Percentiles rank a stretch among this genome's conserved stretches.
phyloP scores from a whole-genome alignment of 2,329 filamentous ascomycete species.

The Huntiella abstrusa region DNA sequence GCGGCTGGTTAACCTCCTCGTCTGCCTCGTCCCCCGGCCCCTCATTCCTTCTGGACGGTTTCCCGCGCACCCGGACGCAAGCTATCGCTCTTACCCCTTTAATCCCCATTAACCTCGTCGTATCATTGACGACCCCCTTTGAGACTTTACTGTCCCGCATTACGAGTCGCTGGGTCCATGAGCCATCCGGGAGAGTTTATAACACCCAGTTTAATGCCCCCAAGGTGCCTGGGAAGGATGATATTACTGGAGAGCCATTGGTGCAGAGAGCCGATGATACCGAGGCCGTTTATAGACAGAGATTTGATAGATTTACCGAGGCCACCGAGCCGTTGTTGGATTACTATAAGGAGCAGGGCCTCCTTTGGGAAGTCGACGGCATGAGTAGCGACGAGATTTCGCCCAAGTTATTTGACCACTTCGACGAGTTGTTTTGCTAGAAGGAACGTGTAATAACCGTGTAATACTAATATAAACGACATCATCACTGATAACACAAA shows the following conservation, averaged over 20 bases:
- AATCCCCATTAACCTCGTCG: conserved; percentile 86
- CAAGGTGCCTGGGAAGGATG: conserved; percentile 61
- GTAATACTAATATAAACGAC: background rate
- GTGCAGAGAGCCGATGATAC: conserved; percentile 72
- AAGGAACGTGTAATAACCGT: conserved; percentile 1
- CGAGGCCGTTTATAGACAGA: conserved; percentile 64
- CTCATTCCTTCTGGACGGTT: conserved; percentile 91
- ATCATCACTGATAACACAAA: conserved; percentile 4
- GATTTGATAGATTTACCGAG: conserved; percentile 71
- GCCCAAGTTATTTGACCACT: conserved; percentile 69
- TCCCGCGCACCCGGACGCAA: conserved; percentile 73
- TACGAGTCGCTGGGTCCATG: conserved; percentile 81
- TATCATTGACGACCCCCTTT: conserved; percentile 70
- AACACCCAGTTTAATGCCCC: conserved; percentile 88
- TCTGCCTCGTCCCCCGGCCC: conserved; percentile 51
- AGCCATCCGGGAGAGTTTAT: conserved; percentile 78
- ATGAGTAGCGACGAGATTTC: conserved; percentile 89
- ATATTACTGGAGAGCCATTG: conserved; percentile 74
- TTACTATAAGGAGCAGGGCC: conserved; percentile 69
- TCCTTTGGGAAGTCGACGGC: conserved; percentile 73
- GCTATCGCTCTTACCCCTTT: conserved; percentile 59
- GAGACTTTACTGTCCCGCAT: conserved; percentile 80
- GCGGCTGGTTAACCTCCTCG: conserved; percentile 14
- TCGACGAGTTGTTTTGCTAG: conserved; percentile 33
- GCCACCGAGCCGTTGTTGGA: conserved; percentile 70